Evolutionary conservation across 257 asterid genomes (phyloP), one percentile per base, ranked within the genome.

Genomic region (Salvia miltiorrhiza): DNA sequence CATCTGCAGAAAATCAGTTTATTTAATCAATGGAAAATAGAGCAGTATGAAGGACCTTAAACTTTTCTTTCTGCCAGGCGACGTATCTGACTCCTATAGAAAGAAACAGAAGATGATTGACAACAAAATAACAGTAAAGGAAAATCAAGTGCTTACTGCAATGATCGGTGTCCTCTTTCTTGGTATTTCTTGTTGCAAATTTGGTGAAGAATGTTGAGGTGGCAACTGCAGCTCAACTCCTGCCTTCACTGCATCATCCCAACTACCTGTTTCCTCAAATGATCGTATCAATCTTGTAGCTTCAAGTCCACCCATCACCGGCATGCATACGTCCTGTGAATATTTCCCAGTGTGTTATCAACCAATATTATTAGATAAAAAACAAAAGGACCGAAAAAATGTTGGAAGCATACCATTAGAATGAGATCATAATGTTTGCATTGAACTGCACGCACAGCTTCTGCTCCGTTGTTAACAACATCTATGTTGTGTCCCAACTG

Each of bases 271-370:
- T 81, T 89, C 87, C 77, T 92, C 98, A 24, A 66, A 92, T 0
- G 95, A 85, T 55, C 98, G 83, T 65, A 92, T 92, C 68, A 87
- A 39, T 73, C 92, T 84, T 21, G 97, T 87, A 9, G 98, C 95
- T 84, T 89, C 80, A 58, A 89, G 90, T 12, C 98, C 98, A 80
- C 85, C 88, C 98, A 92, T 87, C 73, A 84, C 96, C 9, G 98
- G 98, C 98, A 89, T 92, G 86, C 87, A 89, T 23, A 92, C 97
- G 69, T 92, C 98, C 98, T 92, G 75, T 44, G 71, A 55, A 74
- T 7, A 33, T 16, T 9, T 16, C 57, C 45, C 49, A 67, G 44
- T n/a, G n/a, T 58, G 28, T 70, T 76, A 16, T 57, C 13, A 58
- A n/a, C 58, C 37, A 52, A 26, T 4, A 49, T 17, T 8, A 53